phyloP scores from a whole-genome alignment of 2,329 filamentous ascomycete species.

The Leptographium lundbergii region DNA sequence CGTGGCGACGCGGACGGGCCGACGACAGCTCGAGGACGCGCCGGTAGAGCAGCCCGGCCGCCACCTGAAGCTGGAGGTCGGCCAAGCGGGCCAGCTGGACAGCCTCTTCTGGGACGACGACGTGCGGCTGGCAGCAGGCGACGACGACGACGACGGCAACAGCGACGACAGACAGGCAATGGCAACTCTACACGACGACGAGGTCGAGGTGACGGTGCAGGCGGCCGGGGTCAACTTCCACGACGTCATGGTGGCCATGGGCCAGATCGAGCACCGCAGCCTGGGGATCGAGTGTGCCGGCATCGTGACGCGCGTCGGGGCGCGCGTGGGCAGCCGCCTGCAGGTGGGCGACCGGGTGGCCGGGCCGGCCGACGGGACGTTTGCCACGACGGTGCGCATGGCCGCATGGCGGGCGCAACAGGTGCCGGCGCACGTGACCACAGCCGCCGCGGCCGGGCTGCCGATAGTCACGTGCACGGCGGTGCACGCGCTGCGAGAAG shows the following conservation, averaged over 20 bases:
- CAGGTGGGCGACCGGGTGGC: constrained; percentile 23
- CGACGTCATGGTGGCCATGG: constrained; percentile 23
- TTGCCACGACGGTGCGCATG: constrained; percentile 8
- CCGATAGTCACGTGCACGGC: constrained; percentile 20
- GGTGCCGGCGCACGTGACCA: constrained; percentile 18
- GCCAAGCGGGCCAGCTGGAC: constrained; percentile 16
- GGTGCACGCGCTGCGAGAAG: constrained; percentile 12
- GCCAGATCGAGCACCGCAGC: constrained; percentile 9
- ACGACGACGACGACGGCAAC: constrained; percentile 8
- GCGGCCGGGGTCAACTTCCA: constrained; percentile 22
- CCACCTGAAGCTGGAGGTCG: constrained; percentile 9
- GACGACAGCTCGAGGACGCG: constrained; percentile 2
- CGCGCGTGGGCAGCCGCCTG: constrained; percentile 10
- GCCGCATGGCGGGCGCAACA: constrained; percentile 9
- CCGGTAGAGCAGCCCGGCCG: constrained; percentile 9
- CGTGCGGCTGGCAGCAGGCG: constrained; percentile 3
- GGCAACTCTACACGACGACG: constrained; percentile 3
- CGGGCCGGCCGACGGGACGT: constrained; percentile 6
- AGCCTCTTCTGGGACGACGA: constrained; percentile 16
- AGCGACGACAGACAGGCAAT: neutral
- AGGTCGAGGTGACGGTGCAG: constrained; percentile 19
- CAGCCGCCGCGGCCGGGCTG: constrained; percentile 18
- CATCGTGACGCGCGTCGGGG: constrained; percentile 11
- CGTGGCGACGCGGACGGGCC: constrained; percentile 8
- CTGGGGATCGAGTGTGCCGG: constrained; percentile 20